Percentiles rank a stretch among this genome's conserved stretches.
phyloP scores from a whole-genome alignment of 306 rosid genomes.

The Benincasa hispida region DNA sequence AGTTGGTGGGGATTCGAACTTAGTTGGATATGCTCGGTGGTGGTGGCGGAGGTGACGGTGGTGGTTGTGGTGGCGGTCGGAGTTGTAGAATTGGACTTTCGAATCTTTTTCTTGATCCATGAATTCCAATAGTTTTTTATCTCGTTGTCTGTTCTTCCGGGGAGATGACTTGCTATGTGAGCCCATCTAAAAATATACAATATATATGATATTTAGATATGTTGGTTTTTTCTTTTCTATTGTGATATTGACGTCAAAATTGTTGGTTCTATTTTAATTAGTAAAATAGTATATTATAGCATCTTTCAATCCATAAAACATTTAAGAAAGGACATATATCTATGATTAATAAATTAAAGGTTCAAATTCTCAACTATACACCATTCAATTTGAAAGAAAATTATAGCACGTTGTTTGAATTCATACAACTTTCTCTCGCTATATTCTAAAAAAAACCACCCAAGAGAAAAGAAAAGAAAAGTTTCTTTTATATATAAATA shows the following conservation, averaged over 20 bases:
- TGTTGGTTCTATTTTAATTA: no score
- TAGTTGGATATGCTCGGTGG: slow-evolving; percentile 21
- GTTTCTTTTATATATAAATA: no score
- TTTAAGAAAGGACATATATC: no score
- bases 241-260: not conserved
- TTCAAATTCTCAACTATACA: no score
- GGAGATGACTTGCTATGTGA: slow-evolving; percentile 93
- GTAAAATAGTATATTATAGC: no score
- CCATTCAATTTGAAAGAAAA: no score
- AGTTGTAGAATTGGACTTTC: slow-evolving; percentile 45
- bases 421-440: no score
- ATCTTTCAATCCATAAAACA: no score
- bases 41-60: slow-evolving; percentile 1
- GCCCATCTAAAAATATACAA: slow-evolving; percentile 59
- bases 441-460: not conserved
- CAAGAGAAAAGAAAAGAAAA: not conserved
- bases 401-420: no score
- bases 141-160: slow-evolving; percentile 95
- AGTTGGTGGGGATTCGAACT: slow-evolving; percentile 35
- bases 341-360: no score
- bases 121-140: slow-evolving; percentile 98
- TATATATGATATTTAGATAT: no score
- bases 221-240: no score
- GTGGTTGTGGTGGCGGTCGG: slow-evolving; percentile 7
- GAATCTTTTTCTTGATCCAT: slow-evolving; percentile 89